These are phyloP conservation scores for Ganoderma boninense DNA, from an alignment of 1,284 basidiomycete species.

Conservation along the genomic window DNA sequence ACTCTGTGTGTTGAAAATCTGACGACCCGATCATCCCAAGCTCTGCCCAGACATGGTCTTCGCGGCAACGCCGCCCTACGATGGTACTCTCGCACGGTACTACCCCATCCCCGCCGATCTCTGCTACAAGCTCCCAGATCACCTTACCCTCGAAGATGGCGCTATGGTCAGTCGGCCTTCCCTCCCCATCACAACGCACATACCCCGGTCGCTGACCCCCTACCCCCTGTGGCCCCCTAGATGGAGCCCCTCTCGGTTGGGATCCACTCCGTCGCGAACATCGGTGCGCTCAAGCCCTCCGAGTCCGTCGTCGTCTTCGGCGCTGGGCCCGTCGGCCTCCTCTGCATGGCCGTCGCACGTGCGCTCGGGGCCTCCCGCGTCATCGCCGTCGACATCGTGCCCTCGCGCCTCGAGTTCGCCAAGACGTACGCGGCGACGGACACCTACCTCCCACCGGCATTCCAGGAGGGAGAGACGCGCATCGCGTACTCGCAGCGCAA, in stretches of 20 bases:
- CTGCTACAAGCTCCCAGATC: constrained; percentile 76
- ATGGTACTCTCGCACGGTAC: constrained; percentile 88
- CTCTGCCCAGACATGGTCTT: constrained; percentile 84
- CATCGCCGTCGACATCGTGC: constrained; percentile 88
- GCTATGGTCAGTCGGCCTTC: constrained; percentile 66
- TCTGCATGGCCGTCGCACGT: constrained; percentile 93
- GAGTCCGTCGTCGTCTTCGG: constrained; percentile 85
- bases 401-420: constrained; percentile 87
- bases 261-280: constrained; percentile 85
- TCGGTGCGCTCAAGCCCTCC: constrained; percentile 78
- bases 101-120: constrained; percentile 82
- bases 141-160: constrained; percentile 83
- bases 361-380: constrained; percentile 86
- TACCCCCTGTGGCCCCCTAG: constrained; percentile 45
- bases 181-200: background rate
- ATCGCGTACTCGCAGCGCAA: constrained; percentile 76
- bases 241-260: constrained; percentile 96
- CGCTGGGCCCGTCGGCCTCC: constrained; percentile 93
- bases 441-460: constrained; percentile 72
- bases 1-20: background rate
- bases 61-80: constrained; percentile 90
- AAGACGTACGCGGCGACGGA: constrained; percentile 90
- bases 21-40: constrained; percentile 40
- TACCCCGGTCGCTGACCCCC: background rate
- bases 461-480: constrained; percentile 70